phyloP scores from a whole-genome alignment of 371 early-diverging fungal species.

The Rhizopus stolonifer region DNA sequence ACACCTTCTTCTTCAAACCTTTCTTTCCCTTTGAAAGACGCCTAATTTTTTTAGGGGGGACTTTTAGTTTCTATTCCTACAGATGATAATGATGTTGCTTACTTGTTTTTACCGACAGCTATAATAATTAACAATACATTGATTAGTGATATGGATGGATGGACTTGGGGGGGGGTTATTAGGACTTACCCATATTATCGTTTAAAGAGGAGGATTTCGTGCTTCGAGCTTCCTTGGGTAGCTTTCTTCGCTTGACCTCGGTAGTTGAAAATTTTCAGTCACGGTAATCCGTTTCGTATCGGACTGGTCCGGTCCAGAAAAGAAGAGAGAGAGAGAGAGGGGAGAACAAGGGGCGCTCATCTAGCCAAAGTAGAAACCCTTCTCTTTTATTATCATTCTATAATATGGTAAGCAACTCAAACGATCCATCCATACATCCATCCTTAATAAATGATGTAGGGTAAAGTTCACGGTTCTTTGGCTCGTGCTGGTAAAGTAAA shows the following conservation, averaged over 20 bases:
- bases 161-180: conserved; percentile 25
- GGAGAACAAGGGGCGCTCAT: not conserved
- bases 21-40: conserved; percentile 94
- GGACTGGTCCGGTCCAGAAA: not conserved
- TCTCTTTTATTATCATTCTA: conserved; percentile 29
- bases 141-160: conserved; percentile 2
- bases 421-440: not conserved
- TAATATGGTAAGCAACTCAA: conserved; percentile 32
- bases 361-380: not conserved
- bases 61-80: conserved; percentile 5
- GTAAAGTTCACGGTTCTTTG: conserved; percentile 99
- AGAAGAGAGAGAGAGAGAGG: not conserved
- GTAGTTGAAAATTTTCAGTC: not conserved
- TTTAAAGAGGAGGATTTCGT: conserved; percentile 25
- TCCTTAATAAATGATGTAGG: conserved; percentile 54
- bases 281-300: not conserved
- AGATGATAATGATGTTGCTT: conserved; percentile 32
- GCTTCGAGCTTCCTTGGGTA: not conserved
- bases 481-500: conserved; percentile 99
- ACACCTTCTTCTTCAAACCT: conserved; percentile 97
- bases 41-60: conserved; percentile 28
- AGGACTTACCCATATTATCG: conserved; percentile 38
- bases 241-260: not conserved
- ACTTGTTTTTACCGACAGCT: conserved; percentile 97
- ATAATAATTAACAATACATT: conserved; percentile 9